Percentiles rank a stretch among this genome's conserved stretches.
Conservation (phyloP, 257 asterid species). For the Solanum chiquidenum region DNA sequence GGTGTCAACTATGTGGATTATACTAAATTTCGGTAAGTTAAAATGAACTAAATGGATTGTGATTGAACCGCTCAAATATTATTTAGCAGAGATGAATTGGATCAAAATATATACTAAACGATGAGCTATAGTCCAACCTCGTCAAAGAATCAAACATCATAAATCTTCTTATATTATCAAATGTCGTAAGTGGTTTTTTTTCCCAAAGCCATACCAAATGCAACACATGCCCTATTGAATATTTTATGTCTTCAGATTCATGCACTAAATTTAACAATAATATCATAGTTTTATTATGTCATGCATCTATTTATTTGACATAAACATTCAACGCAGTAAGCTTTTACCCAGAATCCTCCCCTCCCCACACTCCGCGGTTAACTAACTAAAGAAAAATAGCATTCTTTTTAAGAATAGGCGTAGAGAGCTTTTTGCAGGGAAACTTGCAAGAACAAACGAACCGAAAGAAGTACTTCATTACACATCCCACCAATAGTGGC, state of each 20-base stretch:
- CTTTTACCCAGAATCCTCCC: not conserved
- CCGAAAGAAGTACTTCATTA: not conserved
- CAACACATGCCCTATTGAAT: too few species aligned
- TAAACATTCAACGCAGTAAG: too few species aligned
- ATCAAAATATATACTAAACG: not conserved
- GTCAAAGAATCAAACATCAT: too few species aligned
- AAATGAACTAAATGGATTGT: not conserved
- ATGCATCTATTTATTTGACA: too few species aligned
- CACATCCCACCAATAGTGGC: not conserved
- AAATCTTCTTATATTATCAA: too few species aligned
- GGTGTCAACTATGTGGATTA: not conserved
- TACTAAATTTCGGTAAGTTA: not conserved
- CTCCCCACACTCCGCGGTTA: not conserved
- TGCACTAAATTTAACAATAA: too few species aligned
- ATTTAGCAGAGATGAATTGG: not conserved
- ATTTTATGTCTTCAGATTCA: too few species aligned
- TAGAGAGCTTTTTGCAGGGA: not conserved
- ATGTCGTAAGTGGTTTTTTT: too few species aligned
- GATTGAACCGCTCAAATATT: not conserved
- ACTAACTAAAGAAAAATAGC: not conserved
- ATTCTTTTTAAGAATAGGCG: not conserved
- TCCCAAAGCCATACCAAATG: too few species aligned
- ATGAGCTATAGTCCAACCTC: too few species aligned
- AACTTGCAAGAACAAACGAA: not conserved
- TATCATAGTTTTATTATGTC: too few species aligned